phyloP scores from a whole-genome alignment of 2,329 filamentous ascomycete genomes.

The Byssochlamys sp. region DNA sequence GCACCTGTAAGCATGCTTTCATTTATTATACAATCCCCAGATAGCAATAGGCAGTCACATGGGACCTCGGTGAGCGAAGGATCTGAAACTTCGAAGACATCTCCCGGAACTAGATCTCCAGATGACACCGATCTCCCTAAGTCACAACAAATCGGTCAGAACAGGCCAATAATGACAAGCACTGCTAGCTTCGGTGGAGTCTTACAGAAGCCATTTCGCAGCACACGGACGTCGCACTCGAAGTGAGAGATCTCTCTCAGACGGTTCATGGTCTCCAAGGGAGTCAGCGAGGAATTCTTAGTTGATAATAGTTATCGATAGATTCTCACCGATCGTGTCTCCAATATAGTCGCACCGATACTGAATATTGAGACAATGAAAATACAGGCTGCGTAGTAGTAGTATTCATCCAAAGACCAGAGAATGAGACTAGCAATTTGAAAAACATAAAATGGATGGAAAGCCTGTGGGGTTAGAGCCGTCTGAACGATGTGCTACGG shows the following conservation, averaged over 20 bases:
- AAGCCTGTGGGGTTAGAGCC: constrained; percentile 43
- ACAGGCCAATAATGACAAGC: background rate
- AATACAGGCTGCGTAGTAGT: constrained; percentile 93
- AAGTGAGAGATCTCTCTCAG: constrained; percentile 86
- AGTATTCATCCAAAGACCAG: constrained; percentile 94
- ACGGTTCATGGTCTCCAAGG: constrained; percentile 66
- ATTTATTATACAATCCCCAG: constrained; percentile 95
- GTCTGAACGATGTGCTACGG: background rate
- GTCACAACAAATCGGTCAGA: constrained; percentile 5
- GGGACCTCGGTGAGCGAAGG: constrained; percentile 80
- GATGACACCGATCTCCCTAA: constrained; percentile 74
- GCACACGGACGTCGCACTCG: constrained; percentile 86
- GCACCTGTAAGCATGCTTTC: constrained; percentile 89
- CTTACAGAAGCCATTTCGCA: constrained; percentile 87
- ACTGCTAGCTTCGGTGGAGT: constrained; percentile 6
- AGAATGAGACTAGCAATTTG: constrained; percentile 87
- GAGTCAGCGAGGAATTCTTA: constrained; percentile 7
- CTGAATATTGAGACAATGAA: constrained; percentile 90
- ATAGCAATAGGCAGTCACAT: constrained; percentile 80
- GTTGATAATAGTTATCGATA: background rate
- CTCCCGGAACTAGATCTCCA: constrained; percentile 81
- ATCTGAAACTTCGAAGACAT: constrained; percentile 94
- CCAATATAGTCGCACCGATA: constrained; percentile 77
- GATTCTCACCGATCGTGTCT: constrained; percentile 65
- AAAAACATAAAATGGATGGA: constrained; percentile 97